Evolutionary conservation across 2,329 filamentous ascomycete genomes (phyloP).

Genomic region (Sclerotinia subarctica): DNA sequence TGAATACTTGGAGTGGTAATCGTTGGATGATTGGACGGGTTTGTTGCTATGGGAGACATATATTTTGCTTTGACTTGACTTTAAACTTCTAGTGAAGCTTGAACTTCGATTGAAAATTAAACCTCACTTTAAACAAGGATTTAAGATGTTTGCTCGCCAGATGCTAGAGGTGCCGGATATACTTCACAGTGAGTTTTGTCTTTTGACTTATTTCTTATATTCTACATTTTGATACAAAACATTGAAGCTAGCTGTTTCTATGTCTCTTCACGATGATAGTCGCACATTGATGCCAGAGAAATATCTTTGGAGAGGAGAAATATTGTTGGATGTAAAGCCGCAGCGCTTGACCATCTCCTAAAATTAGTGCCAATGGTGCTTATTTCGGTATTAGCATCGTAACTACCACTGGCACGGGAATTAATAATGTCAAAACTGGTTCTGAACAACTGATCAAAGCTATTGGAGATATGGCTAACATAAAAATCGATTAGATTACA

Average conservation of each 20-base stretch:
- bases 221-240: background rate
- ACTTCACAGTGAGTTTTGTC: background rate
- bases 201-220: background rate
- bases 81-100: background rate
- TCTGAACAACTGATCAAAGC: background rate
- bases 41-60: background rate
- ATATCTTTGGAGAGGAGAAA: background rate
- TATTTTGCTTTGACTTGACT: background rate
- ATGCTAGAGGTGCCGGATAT: no score
- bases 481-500: background rate
- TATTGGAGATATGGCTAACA: background rate
- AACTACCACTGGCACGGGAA: no score
- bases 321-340: background rate
- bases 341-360: no score
- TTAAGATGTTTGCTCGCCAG: background rate
- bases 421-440: no score
- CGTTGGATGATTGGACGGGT: background rate
- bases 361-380: background rate
- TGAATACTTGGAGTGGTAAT: background rate
- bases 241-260: no score
- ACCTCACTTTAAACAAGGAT: background rate
- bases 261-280: background rate
- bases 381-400: background rate
- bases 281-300: background rate
- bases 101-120: background rate